phyloP scores from a whole-genome alignment of 345 rosid genomes.

The Erucastrum elatum region DNA sequence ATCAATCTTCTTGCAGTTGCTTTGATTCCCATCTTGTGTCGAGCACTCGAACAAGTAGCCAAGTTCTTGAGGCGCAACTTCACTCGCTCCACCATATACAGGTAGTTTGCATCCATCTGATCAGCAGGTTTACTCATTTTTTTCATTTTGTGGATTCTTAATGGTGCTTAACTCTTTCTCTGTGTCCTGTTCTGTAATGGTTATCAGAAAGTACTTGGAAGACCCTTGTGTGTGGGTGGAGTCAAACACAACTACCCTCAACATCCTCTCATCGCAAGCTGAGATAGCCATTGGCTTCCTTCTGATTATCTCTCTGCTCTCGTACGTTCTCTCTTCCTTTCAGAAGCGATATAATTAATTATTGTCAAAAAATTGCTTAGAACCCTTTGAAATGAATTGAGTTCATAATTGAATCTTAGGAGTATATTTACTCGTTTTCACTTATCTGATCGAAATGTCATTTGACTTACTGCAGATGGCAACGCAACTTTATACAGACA shows the following conservation, averaged over 20 bases:
- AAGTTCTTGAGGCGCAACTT: slow-evolving; percentile 88
- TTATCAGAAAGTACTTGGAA: slow-evolving; percentile 81
- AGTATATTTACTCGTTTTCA: not conserved
- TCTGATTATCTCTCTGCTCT: slow-evolving; percentile 70
- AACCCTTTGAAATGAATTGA: not conserved
- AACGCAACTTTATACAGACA: slow-evolving; percentile 90
- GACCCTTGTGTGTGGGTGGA: slow-evolving; percentile 97
- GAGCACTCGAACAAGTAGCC: slow-evolving; percentile 74
- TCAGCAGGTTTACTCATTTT: not conserved
- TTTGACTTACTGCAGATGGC: slow-evolving; percentile 68
- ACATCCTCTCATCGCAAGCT: slow-evolving; percentile 83
- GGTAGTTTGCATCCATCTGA: slow-evolving; percentile 51
- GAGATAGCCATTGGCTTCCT: slow-evolving; percentile 95
- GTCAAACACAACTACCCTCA: slow-evolving; percentile 79
- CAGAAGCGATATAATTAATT: not conserved
- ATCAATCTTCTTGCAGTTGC: slow-evolving; percentile 64
- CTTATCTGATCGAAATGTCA: slow-evolving; percentile 14
- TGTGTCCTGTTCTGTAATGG: slow-evolving; percentile 26
- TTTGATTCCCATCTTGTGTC: slow-evolving; percentile 85
- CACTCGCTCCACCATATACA: slow-evolving; percentile 75
- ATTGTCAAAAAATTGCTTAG: not conserved
- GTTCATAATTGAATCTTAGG: not conserved
- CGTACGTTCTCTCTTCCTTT: slow-evolving; percentile 49
- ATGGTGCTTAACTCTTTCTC: slow-evolving; percentile 3
- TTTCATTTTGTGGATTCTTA: slow-evolving; percentile 7